Evolutionary conservation across 345 rosid genomes (phyloP).

Genomic region (Camelina sativa): DNA sequence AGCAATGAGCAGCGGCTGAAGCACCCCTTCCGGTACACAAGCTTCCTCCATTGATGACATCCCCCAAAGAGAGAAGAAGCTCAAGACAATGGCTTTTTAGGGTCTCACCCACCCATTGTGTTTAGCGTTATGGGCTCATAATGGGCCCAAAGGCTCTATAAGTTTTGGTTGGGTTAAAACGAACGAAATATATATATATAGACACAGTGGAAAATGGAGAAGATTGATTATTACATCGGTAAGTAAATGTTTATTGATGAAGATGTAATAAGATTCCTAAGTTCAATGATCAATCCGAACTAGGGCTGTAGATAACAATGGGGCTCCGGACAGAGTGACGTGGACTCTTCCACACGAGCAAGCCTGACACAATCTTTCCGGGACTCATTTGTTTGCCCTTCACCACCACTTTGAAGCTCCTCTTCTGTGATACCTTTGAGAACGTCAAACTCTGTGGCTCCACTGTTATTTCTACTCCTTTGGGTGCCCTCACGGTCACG

Average conservation of each 20-base stretch:
- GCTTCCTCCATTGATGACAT: slow-evolving; percentile 36
- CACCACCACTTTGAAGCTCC: slow-evolving; percentile 78
- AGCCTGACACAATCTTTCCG: slow-evolving; percentile 60
- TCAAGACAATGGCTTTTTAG: not conserved
- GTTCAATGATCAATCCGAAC: not conserved
- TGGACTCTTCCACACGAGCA: slow-evolving; percentile 70
- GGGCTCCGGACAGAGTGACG: slow-evolving; percentile 72
- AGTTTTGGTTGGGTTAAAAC: no score
- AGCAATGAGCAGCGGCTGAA: slow-evolving; percentile 51
- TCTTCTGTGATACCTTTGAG: slow-evolving; percentile 50
- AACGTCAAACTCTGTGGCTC: slow-evolving; percentile 63
- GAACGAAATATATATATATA: no score
- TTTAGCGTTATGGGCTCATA: not conserved
- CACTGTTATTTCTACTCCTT: slow-evolving; percentile 64
- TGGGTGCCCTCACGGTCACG: slow-evolving; percentile 62
- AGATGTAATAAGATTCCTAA: no score
- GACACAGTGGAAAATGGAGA: no score
- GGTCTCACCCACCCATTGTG: not conserved
- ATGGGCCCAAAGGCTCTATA: no score
- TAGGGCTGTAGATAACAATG: slow-evolving; percentile 54
- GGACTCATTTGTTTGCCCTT: slow-evolving; percentile 53
- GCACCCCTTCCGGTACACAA: slow-evolving; percentile 43
- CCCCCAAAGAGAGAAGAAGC: not conserved
- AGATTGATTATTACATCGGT: no score
- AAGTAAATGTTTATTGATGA: no score